Conservation (phyloP, 1,284 basidiomycete species). For the Irpex sp. region DNA sequence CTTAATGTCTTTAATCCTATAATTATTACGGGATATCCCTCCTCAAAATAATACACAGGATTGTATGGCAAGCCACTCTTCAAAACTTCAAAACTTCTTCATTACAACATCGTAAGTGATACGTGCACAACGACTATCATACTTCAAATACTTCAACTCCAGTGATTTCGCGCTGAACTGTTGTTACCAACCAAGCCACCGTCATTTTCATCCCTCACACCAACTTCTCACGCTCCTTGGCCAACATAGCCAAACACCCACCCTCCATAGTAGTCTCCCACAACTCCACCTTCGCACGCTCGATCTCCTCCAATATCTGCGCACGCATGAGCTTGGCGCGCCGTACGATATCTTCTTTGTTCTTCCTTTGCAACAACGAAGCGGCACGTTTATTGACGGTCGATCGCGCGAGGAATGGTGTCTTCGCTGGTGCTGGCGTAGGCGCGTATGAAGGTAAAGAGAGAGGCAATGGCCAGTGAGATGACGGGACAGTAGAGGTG, state of each 20-base stretch:
- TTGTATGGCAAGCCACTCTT: no score
- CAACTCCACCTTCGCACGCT: conserved; percentile 54
- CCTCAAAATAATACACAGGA: background rate
- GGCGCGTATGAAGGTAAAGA: background rate
- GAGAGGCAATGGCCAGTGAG: background rate
- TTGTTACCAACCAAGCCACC: background rate
- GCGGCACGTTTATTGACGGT: background rate
- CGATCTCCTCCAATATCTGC: conserved; percentile 50
- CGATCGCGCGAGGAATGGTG: background rate
- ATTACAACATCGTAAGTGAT: background rate
- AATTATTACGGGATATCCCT: background rate
- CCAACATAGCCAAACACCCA: conserved; percentile 53
- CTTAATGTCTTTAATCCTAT: background rate
- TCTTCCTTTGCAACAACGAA: background rate
- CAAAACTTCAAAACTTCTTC: background rate
- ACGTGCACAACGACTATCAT: background rate
- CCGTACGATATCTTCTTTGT: conserved; percentile 36
- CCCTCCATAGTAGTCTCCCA: conserved; percentile 75
- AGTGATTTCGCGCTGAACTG: background rate
- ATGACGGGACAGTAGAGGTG: background rate
- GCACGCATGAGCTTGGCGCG: conserved; percentile 47
- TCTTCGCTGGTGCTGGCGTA: background rate
- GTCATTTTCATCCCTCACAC: background rate
- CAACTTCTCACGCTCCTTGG: conserved; percentile 27
- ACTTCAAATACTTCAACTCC: background rate